Evolutionary conservation across 2,329 filamentous ascomycete species (phyloP), one percentile per base, ranked within the genome.

Genomic region (Alternaria burnsii): DNA sequence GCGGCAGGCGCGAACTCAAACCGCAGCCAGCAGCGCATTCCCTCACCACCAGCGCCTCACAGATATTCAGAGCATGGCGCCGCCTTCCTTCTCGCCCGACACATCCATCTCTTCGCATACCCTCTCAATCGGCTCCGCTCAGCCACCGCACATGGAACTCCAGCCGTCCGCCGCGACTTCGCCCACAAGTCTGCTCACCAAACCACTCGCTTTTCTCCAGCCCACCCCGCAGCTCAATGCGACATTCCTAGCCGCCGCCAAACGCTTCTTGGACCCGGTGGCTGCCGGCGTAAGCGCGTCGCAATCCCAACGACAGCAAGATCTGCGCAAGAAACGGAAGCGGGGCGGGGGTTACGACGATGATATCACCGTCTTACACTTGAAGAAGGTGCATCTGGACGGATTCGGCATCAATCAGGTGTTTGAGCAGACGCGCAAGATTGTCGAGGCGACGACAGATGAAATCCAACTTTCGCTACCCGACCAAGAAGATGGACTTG

Each of bases 371-470:
- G 81, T 91, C 1, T 75, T 97, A 65, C 93, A 93, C 71, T 82
- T 97, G 71, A 89, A 91, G 71, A 93, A 91, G 78, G 83, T 99
- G 16, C 91, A 97, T 76, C 83, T 93, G 7, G 88, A 97, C 58
- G 95, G 94, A 0, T 97, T 98, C 70, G 91, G 91, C 70, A 89
- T 91, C 11, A 88, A 89, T 20, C 94, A 98, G 79, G 89, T 99
- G 43, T 99, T 94, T 91, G 92, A 97, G 78, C 95, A 99, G 81
- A 91, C 93, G 9, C 90, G 89, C 73, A 88, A 91, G 70, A 92
- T 98, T 20, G 89, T 98, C 58, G 85, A 91, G 63, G 87, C 88
- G 47, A 80, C 89, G 7, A 81, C 82, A 43, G 78, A 81, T 18
- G 84, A 89, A 71, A 82, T 86, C 3, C 83, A 86, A 69, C 79